These are phyloP conservation scores for Symbiodinium pilosum DNA, from an alignment of 73 alveolate species.

Conservation along the genomic window DNA sequence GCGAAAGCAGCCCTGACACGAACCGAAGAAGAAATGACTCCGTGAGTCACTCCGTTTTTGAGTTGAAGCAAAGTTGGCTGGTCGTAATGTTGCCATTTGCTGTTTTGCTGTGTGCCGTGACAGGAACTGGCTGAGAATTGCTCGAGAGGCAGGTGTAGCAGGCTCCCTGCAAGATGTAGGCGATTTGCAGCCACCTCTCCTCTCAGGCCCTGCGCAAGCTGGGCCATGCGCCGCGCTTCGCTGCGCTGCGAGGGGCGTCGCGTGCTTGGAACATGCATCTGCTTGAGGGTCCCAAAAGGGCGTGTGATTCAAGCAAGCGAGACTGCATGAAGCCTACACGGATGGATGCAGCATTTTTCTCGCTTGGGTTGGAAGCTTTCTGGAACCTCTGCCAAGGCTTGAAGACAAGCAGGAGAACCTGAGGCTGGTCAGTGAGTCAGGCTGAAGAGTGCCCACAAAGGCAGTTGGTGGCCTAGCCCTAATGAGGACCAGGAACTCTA, in stretches of 20 bases:
- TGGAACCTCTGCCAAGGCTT: background rate
- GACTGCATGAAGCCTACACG: background rate
- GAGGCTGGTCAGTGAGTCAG: no score
- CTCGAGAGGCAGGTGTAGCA: background rate
- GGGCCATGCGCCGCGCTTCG: background rate
- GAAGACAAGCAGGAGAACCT: background rate
- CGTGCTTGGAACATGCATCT: background rate
- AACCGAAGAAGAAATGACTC: no score
- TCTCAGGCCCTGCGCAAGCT: slow-evolving; percentile 7
- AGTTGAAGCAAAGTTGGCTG: no score
- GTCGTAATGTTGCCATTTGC: background rate
- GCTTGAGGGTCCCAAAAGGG: background rate
- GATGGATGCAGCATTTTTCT: no score
- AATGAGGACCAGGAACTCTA: no score
- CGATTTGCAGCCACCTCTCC: background rate
- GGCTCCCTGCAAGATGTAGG: no score
- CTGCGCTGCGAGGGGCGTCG: background rate
- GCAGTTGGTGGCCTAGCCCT: no score
- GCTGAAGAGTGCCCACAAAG: no score
- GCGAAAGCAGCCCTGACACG: background rate
- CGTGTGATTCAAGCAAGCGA: no score
- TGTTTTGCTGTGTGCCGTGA: no score
- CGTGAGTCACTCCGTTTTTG: no score
- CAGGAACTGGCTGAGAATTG: background rate
- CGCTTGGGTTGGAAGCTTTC: no score